phyloP scores from a whole-genome alignment of 2,329 filamentous ascomycete genomes.

The Hymenoscyphus scutula region DNA sequence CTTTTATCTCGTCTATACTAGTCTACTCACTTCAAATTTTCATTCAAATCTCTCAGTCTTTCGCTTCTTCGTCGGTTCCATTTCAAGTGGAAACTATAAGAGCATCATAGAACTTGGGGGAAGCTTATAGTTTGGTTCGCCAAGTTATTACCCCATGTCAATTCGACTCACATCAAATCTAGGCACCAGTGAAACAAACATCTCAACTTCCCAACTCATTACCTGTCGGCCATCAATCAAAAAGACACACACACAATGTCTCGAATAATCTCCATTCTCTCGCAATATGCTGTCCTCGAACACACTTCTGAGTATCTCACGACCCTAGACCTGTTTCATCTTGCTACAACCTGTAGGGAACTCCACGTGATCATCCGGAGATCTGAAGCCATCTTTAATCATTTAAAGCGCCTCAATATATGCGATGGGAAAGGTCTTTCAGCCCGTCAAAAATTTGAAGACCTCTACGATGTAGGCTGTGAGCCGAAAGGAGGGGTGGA shows the following conservation, averaged over 20 bases:
- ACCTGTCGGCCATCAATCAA: no score
- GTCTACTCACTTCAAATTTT: no score
- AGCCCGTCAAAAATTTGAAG: background rate
- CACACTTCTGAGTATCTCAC: background rate
- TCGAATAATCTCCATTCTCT: background rate
- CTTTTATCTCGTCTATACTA: no score
- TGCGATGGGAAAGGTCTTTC: background rate
- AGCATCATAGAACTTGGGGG: no score
- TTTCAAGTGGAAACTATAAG: no score
- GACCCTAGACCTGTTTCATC: constrained; percentile 1
- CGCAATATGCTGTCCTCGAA: background rate
- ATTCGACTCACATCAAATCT: background rate
- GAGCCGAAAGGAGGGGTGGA: no score
- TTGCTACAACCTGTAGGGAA: background rate
- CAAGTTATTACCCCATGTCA: no score
- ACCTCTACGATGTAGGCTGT: background rate
- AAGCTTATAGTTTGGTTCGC: no score
- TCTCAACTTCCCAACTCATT: background rate
- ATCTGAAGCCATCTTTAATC: background rate
- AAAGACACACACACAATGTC: background rate
- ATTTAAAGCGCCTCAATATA: background rate
- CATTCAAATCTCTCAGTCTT: no score
- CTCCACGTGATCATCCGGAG: background rate
- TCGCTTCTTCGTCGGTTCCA: no score
- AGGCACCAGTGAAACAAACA: background rate